Conservation (phyloP, 1,284 basidiomycete genomes). For the Ceratobasidium sp. region DNA sequence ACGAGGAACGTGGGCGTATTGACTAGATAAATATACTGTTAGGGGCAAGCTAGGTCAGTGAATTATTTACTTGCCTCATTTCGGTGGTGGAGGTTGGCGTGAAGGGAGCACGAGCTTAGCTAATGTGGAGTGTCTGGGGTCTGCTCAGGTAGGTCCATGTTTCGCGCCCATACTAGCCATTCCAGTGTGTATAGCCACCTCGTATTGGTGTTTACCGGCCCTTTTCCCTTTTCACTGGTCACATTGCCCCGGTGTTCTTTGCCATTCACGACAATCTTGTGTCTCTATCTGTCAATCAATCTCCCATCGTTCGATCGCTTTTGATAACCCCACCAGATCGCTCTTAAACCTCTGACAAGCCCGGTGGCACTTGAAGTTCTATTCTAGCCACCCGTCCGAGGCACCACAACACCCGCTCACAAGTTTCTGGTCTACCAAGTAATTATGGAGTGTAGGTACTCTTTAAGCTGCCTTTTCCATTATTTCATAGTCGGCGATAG, state of each 20-base stretch:
- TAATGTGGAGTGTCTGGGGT: slow-evolving; percentile 5
- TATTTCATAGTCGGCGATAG: neutral
- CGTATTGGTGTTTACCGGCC: neutral
- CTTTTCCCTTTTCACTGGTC: neutral
- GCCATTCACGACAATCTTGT: neutral
- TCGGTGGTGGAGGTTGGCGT: slow-evolving; percentile 20
- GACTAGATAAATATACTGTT: slow-evolving; percentile 59
- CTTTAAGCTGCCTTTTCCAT: neutral
- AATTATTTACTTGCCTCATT: slow-evolving; percentile 19
- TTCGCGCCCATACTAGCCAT: neutral
- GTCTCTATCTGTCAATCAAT: neutral
- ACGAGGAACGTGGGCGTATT: slow-evolving; percentile 96
- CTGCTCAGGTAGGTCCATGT: neutral
- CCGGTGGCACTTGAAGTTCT: neutral
- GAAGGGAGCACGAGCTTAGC: neutral
- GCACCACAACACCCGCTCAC: neutral
- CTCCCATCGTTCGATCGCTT: neutral
- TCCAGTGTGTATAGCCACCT: slow-evolving; percentile 6
- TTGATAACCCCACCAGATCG: neutral
- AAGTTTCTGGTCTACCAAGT: neutral
- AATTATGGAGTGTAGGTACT: slow-evolving; percentile 17
- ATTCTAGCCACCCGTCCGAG: slow-evolving; percentile 18
- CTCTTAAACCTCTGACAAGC: neutral
- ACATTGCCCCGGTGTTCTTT: neutral
- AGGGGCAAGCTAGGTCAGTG: neutral